These are phyloP conservation scores for Lentinula detonsa DNA, from an alignment of 768 basidiomycete genomes.

Conservation along the genomic window DNA sequence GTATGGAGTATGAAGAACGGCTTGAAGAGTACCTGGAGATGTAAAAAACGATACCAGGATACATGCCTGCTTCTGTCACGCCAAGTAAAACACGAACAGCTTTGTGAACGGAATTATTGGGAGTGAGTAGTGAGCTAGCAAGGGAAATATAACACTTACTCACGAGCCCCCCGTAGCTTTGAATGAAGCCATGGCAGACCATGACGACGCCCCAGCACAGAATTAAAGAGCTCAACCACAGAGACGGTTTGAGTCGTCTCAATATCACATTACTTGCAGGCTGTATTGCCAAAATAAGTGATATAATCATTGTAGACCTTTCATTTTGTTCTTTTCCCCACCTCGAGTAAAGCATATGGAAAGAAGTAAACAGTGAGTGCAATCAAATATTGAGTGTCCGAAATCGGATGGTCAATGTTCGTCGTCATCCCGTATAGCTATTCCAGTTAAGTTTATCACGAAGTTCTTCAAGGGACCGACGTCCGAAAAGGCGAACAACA, in stretches of 20 bases:
- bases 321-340: constrained; percentile 16
- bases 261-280: constrained; percentile 60
- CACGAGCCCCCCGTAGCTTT: constrained; percentile 55
- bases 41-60: constrained; percentile 56
- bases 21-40: constrained; percentile 41
- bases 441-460: background rate
- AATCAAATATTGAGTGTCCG: constrained; percentile 60
- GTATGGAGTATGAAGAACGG: background rate
- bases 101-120: constrained; percentile 15
- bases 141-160: constrained; percentile 29
- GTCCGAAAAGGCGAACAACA: constrained; percentile 9
- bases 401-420: constrained; percentile 43
- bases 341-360: constrained; percentile 67
- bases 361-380: constrained; percentile 75
- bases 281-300: constrained; percentile 21
- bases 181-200: constrained; percentile 53
- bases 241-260: constrained; percentile 54
- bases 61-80: constrained; percentile 52
- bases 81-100: constrained; percentile 62
- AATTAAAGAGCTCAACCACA: constrained; percentile 55
- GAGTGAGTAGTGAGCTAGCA: background rate
- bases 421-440: constrained; percentile 55
- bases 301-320: background rate
- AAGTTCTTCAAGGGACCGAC: background rate
- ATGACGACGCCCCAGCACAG: constrained; percentile 43